phyloP scores from a whole-genome alignment of 345 rosid species.

The Zanthoxylum bungeanum region DNA sequence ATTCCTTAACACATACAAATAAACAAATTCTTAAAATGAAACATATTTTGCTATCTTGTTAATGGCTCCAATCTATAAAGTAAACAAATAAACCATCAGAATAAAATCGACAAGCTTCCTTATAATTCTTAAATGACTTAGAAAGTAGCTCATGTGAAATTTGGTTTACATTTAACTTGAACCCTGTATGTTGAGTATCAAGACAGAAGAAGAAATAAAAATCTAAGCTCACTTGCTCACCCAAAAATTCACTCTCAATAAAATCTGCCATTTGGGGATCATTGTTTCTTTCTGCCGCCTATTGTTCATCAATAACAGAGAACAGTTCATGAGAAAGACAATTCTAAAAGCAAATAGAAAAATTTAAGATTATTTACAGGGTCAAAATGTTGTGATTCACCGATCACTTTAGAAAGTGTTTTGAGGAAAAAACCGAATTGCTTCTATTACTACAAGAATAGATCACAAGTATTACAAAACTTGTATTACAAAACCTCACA shows the following conservation, averaged over 20 bases:
- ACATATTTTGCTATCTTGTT: conserved; percentile 64
- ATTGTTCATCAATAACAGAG: conserved; percentile 5
- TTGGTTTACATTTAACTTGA: background rate
- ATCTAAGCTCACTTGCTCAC: conserved; percentile 45
- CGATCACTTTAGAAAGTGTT: no score
- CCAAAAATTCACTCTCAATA: conserved; percentile 39
- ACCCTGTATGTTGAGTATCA: no score
- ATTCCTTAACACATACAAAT: no score
- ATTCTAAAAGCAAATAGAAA: background rate
- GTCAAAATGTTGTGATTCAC: no score
- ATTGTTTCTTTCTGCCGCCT: conserved; percentile 47
- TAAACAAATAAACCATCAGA: background rate
- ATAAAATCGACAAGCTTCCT: background rate
- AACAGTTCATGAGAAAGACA: background rate
- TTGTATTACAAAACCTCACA: no score
- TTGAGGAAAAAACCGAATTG: no score
- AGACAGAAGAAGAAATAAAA: background rate
- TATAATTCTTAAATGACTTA: background rate
- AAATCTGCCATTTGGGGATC: conserved; percentile 51
- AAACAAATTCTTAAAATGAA: no score
- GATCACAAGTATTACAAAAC: no score
- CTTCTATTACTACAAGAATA: no score
- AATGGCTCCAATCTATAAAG: conserved; percentile 57
- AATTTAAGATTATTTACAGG: no score
- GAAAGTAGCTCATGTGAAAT: background rate